phyloP scores from a whole-genome alignment of 805 yeast species.

The Pichia phayaonensis region DNA sequence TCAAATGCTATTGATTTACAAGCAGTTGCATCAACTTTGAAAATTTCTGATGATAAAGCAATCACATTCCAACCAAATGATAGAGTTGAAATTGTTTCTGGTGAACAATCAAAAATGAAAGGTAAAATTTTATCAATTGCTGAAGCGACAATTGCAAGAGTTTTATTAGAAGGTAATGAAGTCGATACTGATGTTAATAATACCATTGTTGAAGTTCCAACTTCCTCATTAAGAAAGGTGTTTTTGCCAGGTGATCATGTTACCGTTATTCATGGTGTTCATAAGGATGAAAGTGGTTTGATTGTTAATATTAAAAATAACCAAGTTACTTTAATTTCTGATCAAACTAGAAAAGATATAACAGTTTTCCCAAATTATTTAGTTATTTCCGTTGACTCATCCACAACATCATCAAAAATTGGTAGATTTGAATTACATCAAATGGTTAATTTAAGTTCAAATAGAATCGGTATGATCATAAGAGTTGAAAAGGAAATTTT shows the following conservation, averaged over 20 bases:
- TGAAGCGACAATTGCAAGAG: slow-evolving; percentile 45
- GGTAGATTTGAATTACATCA: slow-evolving; percentile 85
- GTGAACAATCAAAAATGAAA: slow-evolving; percentile 86
- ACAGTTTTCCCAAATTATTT: slow-evolving; percentile 89
- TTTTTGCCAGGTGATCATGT: slow-evolving; percentile 93
- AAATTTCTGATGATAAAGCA: slow-evolving; percentile 47
- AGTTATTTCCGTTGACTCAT: slow-evolving; percentile 79
- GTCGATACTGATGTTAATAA: slow-evolving; percentile 53
- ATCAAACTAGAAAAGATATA: slow-evolving; percentile 80
- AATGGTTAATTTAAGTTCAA: slow-evolving; percentile 79
- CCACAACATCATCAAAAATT: slow-evolving; percentile 60
- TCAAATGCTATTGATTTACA: slow-evolving; percentile 82
- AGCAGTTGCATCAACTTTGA: slow-evolving; percentile 79
- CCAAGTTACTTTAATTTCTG: slow-evolving; percentile 83
- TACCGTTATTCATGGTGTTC: slow-evolving; percentile 84
- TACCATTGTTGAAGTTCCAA: slow-evolving; percentile 68
- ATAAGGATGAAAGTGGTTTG: slow-evolving; percentile 89
- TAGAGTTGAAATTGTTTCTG: slow-evolving; percentile 81
- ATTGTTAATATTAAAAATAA: slow-evolving; percentile 77
- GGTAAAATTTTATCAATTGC: slow-evolving; percentile 71
- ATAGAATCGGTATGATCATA: slow-evolving; percentile 80
- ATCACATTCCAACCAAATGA: slow-evolving; percentile 86
- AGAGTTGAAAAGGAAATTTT: slow-evolving; percentile 85
- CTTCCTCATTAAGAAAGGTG: slow-evolving; percentile 72
- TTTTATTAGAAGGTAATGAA: slow-evolving; percentile 38